These are phyloP conservation scores for Passiflora organensis DNA, from an alignment of 345 rosid species.

Conservation along the genomic window DNA sequence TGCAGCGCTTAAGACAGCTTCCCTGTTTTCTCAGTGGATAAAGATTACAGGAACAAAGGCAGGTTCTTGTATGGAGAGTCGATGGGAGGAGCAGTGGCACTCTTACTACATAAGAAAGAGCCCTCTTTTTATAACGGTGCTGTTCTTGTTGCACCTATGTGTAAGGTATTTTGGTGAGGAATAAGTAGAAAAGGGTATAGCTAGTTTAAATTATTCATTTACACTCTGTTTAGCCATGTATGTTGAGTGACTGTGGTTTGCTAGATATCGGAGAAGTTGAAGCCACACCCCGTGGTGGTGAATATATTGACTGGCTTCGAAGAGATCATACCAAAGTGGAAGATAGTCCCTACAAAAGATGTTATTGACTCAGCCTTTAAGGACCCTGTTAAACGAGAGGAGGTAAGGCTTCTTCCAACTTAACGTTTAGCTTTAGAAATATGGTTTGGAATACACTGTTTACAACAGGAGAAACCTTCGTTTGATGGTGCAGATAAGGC, in stretches of 20 bases:
- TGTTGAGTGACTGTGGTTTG: too few species aligned
- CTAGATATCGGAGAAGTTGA: slow-evolving; percentile 90
- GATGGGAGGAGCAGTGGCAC: slow-evolving; percentile 96
- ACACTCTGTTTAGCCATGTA: too few species aligned
- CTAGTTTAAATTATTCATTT: too few species aligned
- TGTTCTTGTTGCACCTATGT: slow-evolving; percentile 95
- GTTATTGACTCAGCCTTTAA: slow-evolving; percentile 75
- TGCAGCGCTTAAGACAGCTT: not conserved
- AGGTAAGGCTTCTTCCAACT: slow-evolving; percentile 34
- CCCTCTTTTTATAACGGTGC: slow-evolving; percentile 84
- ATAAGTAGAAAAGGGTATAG: too few species aligned
- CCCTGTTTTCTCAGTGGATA: slow-evolving; percentile 37
- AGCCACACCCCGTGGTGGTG: slow-evolving; percentile 84
- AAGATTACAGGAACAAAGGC: slow-evolving; percentile 61
- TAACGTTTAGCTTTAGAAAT: too few species aligned
- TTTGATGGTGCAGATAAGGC: slow-evolving; percentile 48
- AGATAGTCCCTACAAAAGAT: slow-evolving; percentile 90
- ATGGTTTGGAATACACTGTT: too few species aligned
- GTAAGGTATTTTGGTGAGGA: slow-evolving; percentile 50
- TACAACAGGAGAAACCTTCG: too few species aligned
- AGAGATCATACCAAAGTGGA: slow-evolving; percentile 91
- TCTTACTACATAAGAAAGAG: slow-evolving; percentile 75
- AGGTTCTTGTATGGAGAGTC: slow-evolving; percentile 97
- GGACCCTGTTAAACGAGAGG: slow-evolving; percentile 78
- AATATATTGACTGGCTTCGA: slow-evolving; percentile 73